phyloP scores from a whole-genome alignment of 1,139 yeast genomes.

The Casaregolazyma lundiana region DNA sequence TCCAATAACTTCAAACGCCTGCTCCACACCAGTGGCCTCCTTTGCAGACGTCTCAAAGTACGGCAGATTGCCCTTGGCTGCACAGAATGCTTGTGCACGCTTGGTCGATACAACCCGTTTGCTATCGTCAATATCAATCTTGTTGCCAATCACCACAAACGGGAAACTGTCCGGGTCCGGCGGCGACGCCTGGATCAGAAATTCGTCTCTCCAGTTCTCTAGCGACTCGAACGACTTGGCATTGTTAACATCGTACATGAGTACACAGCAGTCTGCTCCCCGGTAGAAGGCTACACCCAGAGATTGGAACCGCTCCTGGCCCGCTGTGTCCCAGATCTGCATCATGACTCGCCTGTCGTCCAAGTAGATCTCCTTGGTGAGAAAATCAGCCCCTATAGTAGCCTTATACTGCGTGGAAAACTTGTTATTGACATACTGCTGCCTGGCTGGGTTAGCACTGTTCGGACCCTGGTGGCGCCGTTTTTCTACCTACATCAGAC shows the following conservation, averaged over 20 bases:
- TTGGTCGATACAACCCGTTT: constrained; percentile 79
- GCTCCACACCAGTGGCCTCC: constrained; percentile 89
- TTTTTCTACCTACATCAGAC: constrained; percentile 54
- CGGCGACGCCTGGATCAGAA: constrained; percentile 87
- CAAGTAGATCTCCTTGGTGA: constrained; percentile 81
- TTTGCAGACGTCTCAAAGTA: constrained; percentile 93
- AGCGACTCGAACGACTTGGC: constrained; percentile 87
- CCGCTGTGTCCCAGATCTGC: constrained; percentile 91
- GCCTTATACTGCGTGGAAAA: constrained; percentile 96
- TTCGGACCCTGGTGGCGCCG: neutral
- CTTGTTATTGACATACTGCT: constrained; percentile 92
- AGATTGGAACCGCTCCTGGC: constrained; percentile 86
- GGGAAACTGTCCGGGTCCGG: constrained; percentile 94
- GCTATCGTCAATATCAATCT: constrained; percentile 89
- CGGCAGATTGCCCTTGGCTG: constrained; percentile 83
- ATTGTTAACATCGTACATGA: constrained; percentile 92
- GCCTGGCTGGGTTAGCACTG: constrained; percentile 35
- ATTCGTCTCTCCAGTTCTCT: constrained; percentile 93
- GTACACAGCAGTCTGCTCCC: constrained; percentile 97
- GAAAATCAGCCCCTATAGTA: constrained; percentile 95
- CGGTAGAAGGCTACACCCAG: constrained; percentile 96
- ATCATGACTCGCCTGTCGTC: constrained; percentile 78
- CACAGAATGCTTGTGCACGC: constrained; percentile 82
- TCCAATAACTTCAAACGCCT: constrained; percentile 94
- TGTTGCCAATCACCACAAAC: constrained; percentile 89